phyloP scores from a whole-genome alignment of 192 early-diverging fungal species.

The Mortierella claussenii region DNA sequence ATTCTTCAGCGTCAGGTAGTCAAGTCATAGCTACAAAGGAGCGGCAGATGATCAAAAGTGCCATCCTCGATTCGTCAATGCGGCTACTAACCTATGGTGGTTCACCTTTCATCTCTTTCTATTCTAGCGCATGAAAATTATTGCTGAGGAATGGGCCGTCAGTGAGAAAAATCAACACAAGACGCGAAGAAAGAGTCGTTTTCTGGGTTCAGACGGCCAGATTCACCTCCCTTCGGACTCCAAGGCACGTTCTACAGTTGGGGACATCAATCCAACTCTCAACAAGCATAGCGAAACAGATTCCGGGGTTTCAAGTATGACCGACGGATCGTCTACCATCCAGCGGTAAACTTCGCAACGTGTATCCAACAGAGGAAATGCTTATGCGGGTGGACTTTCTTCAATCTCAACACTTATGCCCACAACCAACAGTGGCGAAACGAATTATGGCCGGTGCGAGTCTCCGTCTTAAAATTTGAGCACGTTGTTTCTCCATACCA shows the following conservation, averaged over 20 bases:
- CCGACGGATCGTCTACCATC: neutral
- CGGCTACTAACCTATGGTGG: neutral
- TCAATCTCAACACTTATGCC: no score
- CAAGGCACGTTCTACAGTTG: neutral
- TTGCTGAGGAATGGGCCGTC: slow-evolving; percentile 39
- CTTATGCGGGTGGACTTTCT: no score
- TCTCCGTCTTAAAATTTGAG: no score
- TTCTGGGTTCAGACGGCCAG: slow-evolving; percentile 13
- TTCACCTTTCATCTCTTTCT: neutral
- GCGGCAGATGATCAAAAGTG: neutral
- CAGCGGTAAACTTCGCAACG: neutral
- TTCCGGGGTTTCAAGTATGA: neutral
- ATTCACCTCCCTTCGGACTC: neutral
- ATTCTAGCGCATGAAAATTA: slow-evolving; percentile 47
- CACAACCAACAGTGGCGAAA: no score
- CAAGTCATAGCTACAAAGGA: neutral
- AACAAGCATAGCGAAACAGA: neutral
- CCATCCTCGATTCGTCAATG: no score
- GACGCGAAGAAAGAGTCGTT: slow-evolving; percentile 33
- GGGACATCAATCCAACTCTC: no score
- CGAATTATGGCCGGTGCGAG: no score
- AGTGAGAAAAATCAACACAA: slow-evolving; percentile 48
- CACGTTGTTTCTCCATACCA: no score
- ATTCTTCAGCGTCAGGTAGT: neutral
- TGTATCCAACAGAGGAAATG: no score